Base-by-base conservation (phyloP, 257 asterid species). In the Paraleonurus japonicus region DNA sequence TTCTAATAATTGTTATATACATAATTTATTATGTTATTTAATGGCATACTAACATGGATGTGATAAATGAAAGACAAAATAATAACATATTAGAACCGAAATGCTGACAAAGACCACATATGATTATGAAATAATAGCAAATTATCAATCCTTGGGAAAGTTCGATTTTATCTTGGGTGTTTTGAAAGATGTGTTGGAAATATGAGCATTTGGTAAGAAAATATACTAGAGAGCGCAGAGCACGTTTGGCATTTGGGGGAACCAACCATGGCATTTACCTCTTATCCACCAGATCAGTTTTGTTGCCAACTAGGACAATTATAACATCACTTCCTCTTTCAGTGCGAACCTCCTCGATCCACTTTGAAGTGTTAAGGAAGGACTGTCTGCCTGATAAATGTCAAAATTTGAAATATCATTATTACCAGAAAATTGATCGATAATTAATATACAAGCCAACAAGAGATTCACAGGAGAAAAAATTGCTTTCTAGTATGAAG, bases 301-400 rank as follows among this genome's bases (percentile, higher is more conserved):
- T 91, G 85, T 91, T 91, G 61, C 97, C 97, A 69, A 91, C 97
- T 61, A 91, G 84, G 64, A 89, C 97, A 78, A 91, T 87, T 61
- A 91, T 91, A 62, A 91, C 97, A 63, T 91, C 97, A 71, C 96
- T 91, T 72, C 97, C 97, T 82, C 97, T 81, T 86, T 91, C 97
- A 63, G 97, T 82, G 69, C 97, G 96, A 71, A 91, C 97, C 82
- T 91, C 97, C 82, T 91, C 96, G 53, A 89, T 87, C 97, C 96
- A 90, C 81, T 89, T 91, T 75, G 95, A 83, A 67, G 97, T 90
- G 85, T 89, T 90, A 33, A 88, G 89, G 80, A 90, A 90, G 53
- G 97, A 85, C 51, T 89, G 95, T 69, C 97, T 84, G 77, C 96
- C 96, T 91, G 45, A 75, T 30, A 79, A 33, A 65, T 60, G 54